Base-by-base conservation (phyloP, 768 basidiomycete genomes). In the Crucibulum laeve region DNA sequence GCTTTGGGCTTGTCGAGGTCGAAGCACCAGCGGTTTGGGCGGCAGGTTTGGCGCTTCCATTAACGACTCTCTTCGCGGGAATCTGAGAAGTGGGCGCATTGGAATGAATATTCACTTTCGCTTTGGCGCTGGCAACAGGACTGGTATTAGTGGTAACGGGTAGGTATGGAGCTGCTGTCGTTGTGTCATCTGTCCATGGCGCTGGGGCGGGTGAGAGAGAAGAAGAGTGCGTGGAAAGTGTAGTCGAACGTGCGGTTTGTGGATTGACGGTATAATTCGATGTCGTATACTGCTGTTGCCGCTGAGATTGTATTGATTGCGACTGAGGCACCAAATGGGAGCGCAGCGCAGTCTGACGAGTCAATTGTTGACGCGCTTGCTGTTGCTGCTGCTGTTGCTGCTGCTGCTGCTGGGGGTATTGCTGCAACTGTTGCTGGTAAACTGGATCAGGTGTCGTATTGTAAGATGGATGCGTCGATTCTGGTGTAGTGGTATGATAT, bases 381-480 rank as follows among this genome's bases (percentile, higher is more conserved):
- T 52, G 47, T 15, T 45, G 48, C 19, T 51, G 47, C 25, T 54
- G 58, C 5, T 26, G 17, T 32, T 38, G 44, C 43, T 40, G 55
- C 32, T 46, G 51, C 34, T 25, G 47, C 26, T 43, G 48, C n/a
- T 32, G 43, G 13, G 38, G 38, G 14, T 24, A 43, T 38, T 35
- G 21, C 11, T 48, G 45, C 13, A 38, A 48, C 19, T 51, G 56
- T 36, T 57, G 55, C 21, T 62, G 63, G 43, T 61, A 62, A n/a
- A 49, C 44, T 28, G 60, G 54, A 37, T 62, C 62, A 19, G 64
- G 57, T 5, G 61, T 54, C 32, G 46, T 57, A 15, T 59, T 45
- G 36, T 60, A 58, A 15, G 65, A 62, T 43, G 57, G 58, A 10
- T 46, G 26, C 11, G 49, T 51, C 0, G 60, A 53, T 28, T 60